Conservation (phyloP, 2,329 filamentous ascomycete species). For the Zymoseptoria brevis region DNA sequence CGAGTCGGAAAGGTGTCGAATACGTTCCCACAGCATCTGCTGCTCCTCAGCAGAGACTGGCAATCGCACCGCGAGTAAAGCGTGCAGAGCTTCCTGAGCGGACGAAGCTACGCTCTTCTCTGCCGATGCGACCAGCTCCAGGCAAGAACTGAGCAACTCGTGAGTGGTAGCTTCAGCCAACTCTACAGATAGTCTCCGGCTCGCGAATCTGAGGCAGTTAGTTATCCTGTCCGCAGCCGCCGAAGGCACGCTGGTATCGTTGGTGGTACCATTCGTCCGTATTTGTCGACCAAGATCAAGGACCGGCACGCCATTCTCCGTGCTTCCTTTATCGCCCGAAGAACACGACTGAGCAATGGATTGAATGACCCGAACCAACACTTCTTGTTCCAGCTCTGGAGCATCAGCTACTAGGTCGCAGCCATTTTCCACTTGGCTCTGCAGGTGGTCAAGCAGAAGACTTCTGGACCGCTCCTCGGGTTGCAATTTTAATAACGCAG, state of each 20-base stretch:
- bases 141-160: conserved; percentile 7
- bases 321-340: background rate
- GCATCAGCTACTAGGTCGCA: conserved; percentile 11
- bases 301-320: background rate
- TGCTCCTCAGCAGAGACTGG: conserved; percentile 1
- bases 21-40: conserved; percentile 10
- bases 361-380: conserved; percentile 3
- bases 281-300: background rate
- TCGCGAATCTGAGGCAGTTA: conserved; percentile 5
- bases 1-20: conserved; percentile 5
- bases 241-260: background rate
- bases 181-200: background rate
- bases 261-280: background rate
- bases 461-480: conserved; percentile 6
- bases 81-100: conserved; percentile 8
- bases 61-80: conserved; percentile 1
- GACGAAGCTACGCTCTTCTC: conserved; percentile 4
- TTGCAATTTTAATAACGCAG: conserved; percentile 12
- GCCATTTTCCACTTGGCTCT: conserved; percentile 9
- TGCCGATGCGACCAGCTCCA: conserved; percentile 9
- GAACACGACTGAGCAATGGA: background rate
- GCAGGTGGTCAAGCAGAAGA: conserved; percentile 9
- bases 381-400: conserved; percentile 7
- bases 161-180: background rate
- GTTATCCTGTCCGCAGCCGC: background rate